These are phyloP conservation scores for Fusarium dimerum DNA, from an alignment of 2,329 filamentous ascomycete genomes.

Conservation along the genomic window DNA sequence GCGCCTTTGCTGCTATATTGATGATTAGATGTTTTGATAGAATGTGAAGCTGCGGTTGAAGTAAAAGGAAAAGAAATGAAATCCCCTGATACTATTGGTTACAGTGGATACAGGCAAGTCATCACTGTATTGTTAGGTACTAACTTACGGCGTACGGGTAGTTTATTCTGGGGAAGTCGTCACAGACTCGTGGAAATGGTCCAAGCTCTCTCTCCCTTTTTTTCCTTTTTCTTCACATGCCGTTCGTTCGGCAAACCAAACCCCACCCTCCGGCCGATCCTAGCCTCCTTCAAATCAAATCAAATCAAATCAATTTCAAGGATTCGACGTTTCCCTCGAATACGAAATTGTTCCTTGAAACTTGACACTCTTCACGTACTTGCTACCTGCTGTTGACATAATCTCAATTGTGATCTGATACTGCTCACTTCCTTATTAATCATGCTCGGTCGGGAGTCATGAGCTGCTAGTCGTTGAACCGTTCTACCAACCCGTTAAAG, in stretches of 20 bases:
- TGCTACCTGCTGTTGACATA: not conserved
- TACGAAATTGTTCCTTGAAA: constrained; percentile 4
- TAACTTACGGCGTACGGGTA: not conserved
- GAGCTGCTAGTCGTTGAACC: constrained; percentile 19
- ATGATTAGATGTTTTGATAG: constrained; percentile 3
- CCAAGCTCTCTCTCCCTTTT: constrained; percentile 15
- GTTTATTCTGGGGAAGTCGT: not conserved
- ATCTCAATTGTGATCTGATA: constrained; percentile 9
- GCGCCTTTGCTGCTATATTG: not conserved
- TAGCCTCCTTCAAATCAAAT: constrained; percentile 16
- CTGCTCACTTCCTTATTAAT: constrained; percentile 15
- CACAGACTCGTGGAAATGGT: constrained; percentile 12
- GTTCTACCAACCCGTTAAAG: constrained; percentile 7
- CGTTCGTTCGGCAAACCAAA: constrained; percentile 22
- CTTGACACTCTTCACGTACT: constrained; percentile 9
- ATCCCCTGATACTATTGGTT: no score
- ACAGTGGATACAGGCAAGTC: no score
- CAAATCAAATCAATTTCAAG: constrained; percentile 13
- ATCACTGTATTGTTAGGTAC: not conserved
- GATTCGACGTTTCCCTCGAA: constrained; percentile 11
- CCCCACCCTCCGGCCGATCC: constrained; percentile 23
- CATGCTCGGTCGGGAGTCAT: constrained; percentile 16
- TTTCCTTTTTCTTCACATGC: constrained; percentile 30
- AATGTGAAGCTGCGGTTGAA: not conserved
- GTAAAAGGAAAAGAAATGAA: not conserved